Evolutionary conservation across 768 basidiomycete genomes (phyloP).

Genomic region (Russula griseocarnosa): DNA sequence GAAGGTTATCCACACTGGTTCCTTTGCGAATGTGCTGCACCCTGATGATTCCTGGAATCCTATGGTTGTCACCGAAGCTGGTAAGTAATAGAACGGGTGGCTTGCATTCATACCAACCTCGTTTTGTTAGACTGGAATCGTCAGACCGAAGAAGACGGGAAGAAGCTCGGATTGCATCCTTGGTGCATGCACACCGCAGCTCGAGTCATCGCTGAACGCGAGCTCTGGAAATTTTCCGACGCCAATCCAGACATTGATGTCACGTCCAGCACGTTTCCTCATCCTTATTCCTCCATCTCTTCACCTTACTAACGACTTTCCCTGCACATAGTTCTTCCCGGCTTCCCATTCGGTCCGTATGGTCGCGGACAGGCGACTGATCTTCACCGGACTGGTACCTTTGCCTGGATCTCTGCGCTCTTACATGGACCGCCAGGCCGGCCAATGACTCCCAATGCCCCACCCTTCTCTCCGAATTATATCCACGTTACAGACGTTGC

Average conservation of each 20-base stretch:
- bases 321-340: constrained; percentile 11
- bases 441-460: constrained; percentile 10
- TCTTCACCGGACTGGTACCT: constrained; percentile 9
- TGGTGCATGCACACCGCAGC: constrained; percentile 20
- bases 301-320: background rate
- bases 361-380: constrained; percentile 21
- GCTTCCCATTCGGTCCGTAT: constrained; percentile 21
- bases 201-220: constrained; percentile 23
- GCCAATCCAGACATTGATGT: constrained; percentile 17
- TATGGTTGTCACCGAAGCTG: constrained; percentile 15
- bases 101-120: background rate
- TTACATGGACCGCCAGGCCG: constrained; percentile 18
- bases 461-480: constrained; percentile 24
- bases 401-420: constrained; percentile 22
- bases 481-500: constrained; percentile 20
- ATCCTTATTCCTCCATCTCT: too few species aligned
- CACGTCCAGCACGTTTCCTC: constrained; percentile 18
- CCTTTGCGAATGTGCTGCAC: constrained; percentile 16
- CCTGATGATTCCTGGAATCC: constrained; percentile 21
- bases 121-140: constrained; percentile 20
- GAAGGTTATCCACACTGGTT: constrained; percentile 16
- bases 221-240: constrained; percentile 22
- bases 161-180: constrained; percentile 22
- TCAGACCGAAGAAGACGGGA: constrained; percentile 11
- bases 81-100: constrained; percentile 3